These are phyloP conservation scores for Paramarasmius palmivorus DNA, from an alignment of 1,284 basidiomycete genomes.

Conservation along the genomic window DNA sequence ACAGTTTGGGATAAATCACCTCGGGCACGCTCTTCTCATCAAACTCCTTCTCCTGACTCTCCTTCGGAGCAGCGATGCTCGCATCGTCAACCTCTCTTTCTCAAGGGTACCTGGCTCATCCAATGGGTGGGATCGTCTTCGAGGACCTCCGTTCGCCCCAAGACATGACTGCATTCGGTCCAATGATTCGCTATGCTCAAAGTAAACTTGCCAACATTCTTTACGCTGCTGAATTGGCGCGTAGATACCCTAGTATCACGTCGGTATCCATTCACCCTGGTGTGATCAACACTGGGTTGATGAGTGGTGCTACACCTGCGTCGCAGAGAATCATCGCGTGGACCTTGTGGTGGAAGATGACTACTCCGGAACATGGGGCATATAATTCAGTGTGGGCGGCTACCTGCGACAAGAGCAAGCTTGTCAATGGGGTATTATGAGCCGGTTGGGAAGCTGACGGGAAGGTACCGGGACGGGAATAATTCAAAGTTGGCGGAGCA, in stretches of 20 bases:
- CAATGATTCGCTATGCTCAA: slow-evolving; percentile 15
- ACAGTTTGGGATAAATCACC: slow-evolving; percentile 20
- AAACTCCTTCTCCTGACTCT: slow-evolving; percentile 18
- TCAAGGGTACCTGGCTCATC: not conserved
- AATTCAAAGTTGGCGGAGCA: too few relatives aligned
- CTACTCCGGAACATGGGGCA: too few relatives aligned
- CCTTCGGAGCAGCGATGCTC: not conserved
- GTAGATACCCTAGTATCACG: slow-evolving; percentile 11
- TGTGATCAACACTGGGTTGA: not conserved
- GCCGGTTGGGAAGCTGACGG: too few relatives aligned
- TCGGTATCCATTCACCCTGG: slow-evolving; percentile 14
- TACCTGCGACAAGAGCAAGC: too few relatives aligned
- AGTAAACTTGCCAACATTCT: slow-evolving; percentile 18
- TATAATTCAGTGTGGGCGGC: too few relatives aligned
- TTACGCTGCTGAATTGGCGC: slow-evolving; percentile 15
- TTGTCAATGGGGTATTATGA: too few relatives aligned
- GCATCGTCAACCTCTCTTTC: not conserved
- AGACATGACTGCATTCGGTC: too few relatives aligned
- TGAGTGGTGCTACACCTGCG: not conserved
- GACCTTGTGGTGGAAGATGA: too few relatives aligned
- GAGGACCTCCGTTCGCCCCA: not conserved
- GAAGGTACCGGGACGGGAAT: too few relatives aligned
- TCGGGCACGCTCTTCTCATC: slow-evolving; percentile 19
- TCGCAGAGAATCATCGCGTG: too few relatives aligned
- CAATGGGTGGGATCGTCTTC: slow-evolving; percentile 1